Percentiles rank a stretch among this genome's conserved stretches.
These are phyloP conservation scores for Pseudogymnoascus verrucosus DNA, from an alignment of 2,329 filamentous ascomycete species.

Conservation along the genomic window DNA sequence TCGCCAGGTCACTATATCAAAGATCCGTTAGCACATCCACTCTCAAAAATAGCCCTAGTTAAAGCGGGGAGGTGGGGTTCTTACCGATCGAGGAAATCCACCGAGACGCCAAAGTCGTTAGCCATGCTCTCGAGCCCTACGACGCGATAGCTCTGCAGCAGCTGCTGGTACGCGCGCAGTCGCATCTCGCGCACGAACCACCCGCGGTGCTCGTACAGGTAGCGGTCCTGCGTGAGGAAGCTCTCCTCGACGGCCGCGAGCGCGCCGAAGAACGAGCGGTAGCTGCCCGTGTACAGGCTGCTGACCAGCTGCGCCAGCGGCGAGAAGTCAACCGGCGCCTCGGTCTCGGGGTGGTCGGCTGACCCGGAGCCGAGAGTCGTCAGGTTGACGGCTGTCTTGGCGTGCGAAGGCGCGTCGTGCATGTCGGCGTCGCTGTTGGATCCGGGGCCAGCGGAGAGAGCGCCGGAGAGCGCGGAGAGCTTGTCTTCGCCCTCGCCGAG, in stretches of 20 bases:
- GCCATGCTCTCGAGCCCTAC: conserved; percentile 98
- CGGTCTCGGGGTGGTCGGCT: conserved; percentile 64
- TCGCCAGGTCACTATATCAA: conserved; percentile 70
- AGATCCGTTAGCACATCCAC: conserved; percentile 12
- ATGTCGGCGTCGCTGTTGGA: conserved; percentile 63
- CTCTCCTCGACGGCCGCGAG: conserved; percentile 85
- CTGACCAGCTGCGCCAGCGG: conserved; percentile 80
- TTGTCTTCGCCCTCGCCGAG: conserved; percentile 86
- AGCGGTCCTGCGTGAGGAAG: conserved; percentile 89
- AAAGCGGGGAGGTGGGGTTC: conserved; percentile 23
- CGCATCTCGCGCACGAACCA: conserved; percentile 99
- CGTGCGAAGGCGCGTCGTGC: conserved; percentile 40
- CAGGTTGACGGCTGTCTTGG: conserved; percentile 74
- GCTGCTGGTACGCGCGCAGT: conserved; percentile 88
- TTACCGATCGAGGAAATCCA: conserved; percentile 92
- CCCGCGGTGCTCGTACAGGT: conserved; percentile 87
- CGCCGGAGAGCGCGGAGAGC: conserved; percentile 71
- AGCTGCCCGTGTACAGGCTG: conserved; percentile 88
- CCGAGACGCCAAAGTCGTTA: conserved; percentile 89
- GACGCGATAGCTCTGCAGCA: conserved; percentile 93
- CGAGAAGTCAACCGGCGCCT: conserved; percentile 80
- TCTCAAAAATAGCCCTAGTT: background rate
- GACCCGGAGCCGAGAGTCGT: conserved; percentile 64
- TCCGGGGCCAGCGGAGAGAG: conserved; percentile 71
- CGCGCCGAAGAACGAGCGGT: conserved; percentile 87